Conservation (phyloP, 2,329 filamentous ascomycete species). For the Teratosphaeria zuluensis region DNA sequence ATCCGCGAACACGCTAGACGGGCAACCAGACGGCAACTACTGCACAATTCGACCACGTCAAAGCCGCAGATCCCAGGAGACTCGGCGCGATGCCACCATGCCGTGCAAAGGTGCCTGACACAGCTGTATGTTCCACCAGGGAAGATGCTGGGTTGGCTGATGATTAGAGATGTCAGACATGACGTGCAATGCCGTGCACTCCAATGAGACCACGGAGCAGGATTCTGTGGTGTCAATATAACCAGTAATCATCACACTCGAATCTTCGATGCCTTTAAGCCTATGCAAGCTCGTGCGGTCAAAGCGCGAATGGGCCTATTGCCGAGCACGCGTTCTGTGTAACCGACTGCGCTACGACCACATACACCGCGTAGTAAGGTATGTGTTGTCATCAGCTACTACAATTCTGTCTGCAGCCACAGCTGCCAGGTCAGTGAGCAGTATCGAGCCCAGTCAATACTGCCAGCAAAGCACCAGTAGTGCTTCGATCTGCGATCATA, state of each 20-base stretch:
- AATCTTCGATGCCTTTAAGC: background rate
- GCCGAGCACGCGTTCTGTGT: background rate
- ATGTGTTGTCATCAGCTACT: background rate
- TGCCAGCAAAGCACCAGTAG: background rate
- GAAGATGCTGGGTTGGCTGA: background rate
- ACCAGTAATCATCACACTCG: background rate
- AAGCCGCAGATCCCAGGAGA: slow-evolving; percentile 5
- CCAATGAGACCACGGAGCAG: background rate
- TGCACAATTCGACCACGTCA: slow-evolving; percentile 17
- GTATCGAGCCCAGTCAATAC: background rate
- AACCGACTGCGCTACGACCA: background rate
- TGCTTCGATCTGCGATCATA: background rate
- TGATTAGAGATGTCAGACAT: background rate
- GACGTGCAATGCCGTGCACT: background rate
- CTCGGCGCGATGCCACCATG: background rate
- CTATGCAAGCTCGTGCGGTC: background rate
- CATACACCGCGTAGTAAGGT: background rate
- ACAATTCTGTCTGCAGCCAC: background rate
- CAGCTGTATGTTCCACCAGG: background rate
- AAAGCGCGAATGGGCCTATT: background rate
- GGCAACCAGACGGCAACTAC: slow-evolving; percentile 13
- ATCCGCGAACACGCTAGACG: slow-evolving; percentile 10
- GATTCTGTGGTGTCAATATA: background rate
- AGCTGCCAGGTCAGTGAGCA: background rate
- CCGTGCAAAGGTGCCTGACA: background rate